Evolutionary conservation across 768 basidiomycete genomes (phyloP).

Genomic region (Neoboletus brunneissimus): DNA sequence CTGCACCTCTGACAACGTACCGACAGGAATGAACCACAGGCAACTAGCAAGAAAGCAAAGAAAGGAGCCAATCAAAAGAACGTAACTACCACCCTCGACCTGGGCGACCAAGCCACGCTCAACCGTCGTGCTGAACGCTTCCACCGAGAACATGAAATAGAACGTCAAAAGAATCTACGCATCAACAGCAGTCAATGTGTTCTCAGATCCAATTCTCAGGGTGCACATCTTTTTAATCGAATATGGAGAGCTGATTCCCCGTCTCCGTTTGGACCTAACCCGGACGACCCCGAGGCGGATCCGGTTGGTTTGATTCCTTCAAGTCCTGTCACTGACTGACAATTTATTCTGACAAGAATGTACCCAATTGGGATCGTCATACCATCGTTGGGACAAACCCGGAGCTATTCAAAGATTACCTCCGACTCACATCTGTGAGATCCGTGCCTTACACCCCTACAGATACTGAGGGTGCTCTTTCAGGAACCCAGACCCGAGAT

Average conservation of each 20-base stretch:
- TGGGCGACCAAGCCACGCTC: constrained; percentile 66
- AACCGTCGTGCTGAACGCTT: constrained; percentile 85
- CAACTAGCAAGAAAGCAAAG: constrained; percentile 62
- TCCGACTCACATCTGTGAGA: constrained; percentile 84
- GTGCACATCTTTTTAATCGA: constrained; percentile 53
- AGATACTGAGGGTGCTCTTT: constrained; percentile 5
- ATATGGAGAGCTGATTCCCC: constrained; percentile 43
- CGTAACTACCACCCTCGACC: constrained; percentile 42
- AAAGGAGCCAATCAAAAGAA: constrained; percentile 45
- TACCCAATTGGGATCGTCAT: constrained; percentile 92
- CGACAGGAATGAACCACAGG: constrained; percentile 38
- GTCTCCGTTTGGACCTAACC: constrained; percentile 45
- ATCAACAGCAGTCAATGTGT: constrained; percentile 29
- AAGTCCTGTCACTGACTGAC: constrained; percentile 5
- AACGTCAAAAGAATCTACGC: constrained; percentile 57
- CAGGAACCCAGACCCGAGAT: constrained; percentile 94
- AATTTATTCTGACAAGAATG: constrained; percentile 60
- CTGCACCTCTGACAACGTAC: constrained; percentile 7
- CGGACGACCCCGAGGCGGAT: constrained; percentile 71
- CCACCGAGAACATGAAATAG: constrained; percentile 84
- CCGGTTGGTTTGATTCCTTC: constrained; percentile 46
- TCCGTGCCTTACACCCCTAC: background rate
- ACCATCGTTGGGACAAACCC: constrained; percentile 92
- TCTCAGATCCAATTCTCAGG: constrained; percentile 47
- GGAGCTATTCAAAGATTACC: constrained; percentile 93